Base-by-base conservation (phyloP, 2,329 filamentous ascomycete genomes). In the Diaporthe citrichinensis region DNA sequence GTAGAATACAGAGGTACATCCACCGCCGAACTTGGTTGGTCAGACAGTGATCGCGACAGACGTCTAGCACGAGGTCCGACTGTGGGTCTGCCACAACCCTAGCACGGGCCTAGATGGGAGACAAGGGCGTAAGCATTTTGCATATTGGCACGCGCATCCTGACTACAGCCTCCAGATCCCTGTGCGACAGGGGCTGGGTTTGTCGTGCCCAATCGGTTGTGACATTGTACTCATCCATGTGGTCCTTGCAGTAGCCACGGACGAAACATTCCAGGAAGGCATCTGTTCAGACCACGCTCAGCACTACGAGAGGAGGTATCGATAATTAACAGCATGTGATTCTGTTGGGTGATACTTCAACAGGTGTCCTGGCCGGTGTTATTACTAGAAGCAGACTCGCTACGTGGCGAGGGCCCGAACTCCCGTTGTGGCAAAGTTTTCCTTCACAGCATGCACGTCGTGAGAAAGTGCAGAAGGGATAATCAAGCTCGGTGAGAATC, bases 51-150 rank as follows among this genome's bases (percentile, higher is more conserved):
- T 31, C 36, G 3, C 17, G 34, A 41, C 34, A 17, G 34, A 39
- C 2, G 10, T 58, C 8, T 12, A 23, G 14, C 20, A n/a, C 36
- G 1, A 61, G 15, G n/a, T 41, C 23, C 39, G 34, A 23, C 34
- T 41, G 57, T 9, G 57, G 57, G 57, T 25, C 34, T 10, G 20
- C 31, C 14, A 25, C 14, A 4, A 39, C 36, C n/a, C n/a, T n/a
- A n/a, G n/a, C n/a, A n/a, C n/a, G n/a, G n/a, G n/a, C 34, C 23
- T 15, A 12, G 8, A 20, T 8, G 39, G 5, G 34, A 28, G 36
- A 61, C 57, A 61, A 34, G 57, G 57, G 57, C 57, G 12, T 61
- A 61, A 61, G 57, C 57, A 61, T 5, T 25, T 25, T 39, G 57
- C 34, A 61, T 61, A 17, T 61, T 3, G 34, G 23, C 20, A 41